Evolutionary conservation across 106 monocot species (phyloP), one percentile per base, ranked within the genome.

Genomic region (Dioscorea dumetorum): DNA sequence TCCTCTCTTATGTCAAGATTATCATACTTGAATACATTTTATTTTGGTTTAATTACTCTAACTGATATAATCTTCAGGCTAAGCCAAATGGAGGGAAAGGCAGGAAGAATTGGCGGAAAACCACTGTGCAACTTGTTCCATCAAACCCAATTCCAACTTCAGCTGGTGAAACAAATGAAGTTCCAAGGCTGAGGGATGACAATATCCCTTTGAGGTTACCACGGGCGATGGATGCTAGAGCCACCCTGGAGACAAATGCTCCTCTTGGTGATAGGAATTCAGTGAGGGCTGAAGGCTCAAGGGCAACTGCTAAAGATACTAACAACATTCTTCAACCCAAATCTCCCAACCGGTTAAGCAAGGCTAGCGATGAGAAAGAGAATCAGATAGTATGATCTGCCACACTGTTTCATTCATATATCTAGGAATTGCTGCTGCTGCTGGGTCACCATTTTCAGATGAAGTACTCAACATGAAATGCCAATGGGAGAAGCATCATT

Each of bases 21-120:
- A 41, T 41, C 41, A 41, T 10, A 41, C 1, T 41, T 41, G 10
- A 6, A 2, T 28, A 0, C 54, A 56, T 5, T 33, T 20, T 50
- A 2, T 41, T 19, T 31, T 58, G 18, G 54, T n/a, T 49, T 57
- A 3, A 4, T 22, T n/a, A 48, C 7, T 5, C 48, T 48, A 33
- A 56, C 54, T 56, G 54, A 2, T 18, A 2, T 56, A 18, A n/a
- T 41, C 41, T 56, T 31, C 78, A 95, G 91, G 63, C 24, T 0
- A 80, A 79, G n/a, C 50, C 67, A 14, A 75, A 73, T 51, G 61
- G 53, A 33, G 12, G 63, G 8, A 99, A 90, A 33, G 73, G 64
- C 8, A 76, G 87, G 69, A 99, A 93, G 60, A 87, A 83, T 7
- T 99, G 92, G 99, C 84, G 83, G 23, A 99, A 83, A 62, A 63